phyloP scores from a whole-genome alignment of 441 rosid genomes.

The Croton laevigatus region DNA sequence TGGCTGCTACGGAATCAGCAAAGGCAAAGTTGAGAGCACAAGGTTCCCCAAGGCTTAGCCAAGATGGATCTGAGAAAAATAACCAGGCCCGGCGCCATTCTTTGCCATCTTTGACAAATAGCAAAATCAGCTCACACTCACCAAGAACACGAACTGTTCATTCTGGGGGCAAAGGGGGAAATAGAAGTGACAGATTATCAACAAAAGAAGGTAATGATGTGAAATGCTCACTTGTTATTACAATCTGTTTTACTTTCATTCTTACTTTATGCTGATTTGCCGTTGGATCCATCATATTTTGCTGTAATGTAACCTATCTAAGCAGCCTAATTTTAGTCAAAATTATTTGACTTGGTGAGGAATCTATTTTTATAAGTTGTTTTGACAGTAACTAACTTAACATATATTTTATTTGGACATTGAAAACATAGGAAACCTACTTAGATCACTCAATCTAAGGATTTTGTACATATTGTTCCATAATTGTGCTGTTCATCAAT shows the following conservation, averaged over 20 bases:
- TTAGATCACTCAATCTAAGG: background rate
- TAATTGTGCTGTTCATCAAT: conserved; percentile 13
- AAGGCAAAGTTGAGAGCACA: conserved; percentile 89
- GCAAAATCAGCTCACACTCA: conserved; percentile 71
- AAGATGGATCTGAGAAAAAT: conserved; percentile 62
- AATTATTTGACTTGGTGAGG: background rate
- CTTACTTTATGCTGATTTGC: conserved; percentile 3
- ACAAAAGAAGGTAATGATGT: conserved; percentile 71
- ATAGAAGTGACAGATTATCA: conserved; percentile 55
- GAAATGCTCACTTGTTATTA: conserved; percentile 19
- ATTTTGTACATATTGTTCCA: background rate
- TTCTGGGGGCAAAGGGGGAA: conserved; percentile 54
- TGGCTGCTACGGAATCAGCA: conserved; percentile 93
- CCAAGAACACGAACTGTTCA: conserved; percentile 65
- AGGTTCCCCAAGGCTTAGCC: conserved; percentile 68
- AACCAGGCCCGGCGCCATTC: conserved; percentile 65
- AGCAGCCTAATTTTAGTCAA: background rate
- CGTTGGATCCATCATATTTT: background rate
- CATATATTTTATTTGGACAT: too few species aligned
- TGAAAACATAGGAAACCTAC: background rate
- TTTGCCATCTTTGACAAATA: conserved; percentile 62
- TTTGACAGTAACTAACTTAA: too few species aligned
- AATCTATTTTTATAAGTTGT: background rate
- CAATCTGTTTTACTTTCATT: conserved; percentile 10
- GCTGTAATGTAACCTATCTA: background rate